Conservation (phyloP, 2,329 filamentous ascomycete genomes). For the Pezizomycotina sp. region DNA sequence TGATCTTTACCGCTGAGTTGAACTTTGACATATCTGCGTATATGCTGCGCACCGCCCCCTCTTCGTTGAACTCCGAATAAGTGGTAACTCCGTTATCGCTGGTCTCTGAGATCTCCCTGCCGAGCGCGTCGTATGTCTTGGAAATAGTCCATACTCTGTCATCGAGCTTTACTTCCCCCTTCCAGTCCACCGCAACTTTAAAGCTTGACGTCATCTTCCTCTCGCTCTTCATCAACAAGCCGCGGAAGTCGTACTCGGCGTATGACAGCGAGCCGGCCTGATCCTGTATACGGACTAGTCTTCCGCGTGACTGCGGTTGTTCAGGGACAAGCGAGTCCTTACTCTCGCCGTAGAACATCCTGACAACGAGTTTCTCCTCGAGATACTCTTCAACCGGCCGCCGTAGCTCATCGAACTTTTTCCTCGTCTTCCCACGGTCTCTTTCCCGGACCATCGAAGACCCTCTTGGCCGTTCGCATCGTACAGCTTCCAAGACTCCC, state of each 20-base stretch:
- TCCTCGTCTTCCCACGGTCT: not conserved
- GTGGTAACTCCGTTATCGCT: no score
- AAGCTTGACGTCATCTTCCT: not conserved
- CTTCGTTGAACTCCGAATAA: no score
- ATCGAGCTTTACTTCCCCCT: not conserved
- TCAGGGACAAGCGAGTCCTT: not conserved
- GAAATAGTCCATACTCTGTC: not conserved
- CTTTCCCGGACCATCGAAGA: not conserved
- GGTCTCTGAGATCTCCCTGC: no score
- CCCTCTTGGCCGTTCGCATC: not conserved
- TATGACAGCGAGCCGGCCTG: slow-evolving; percentile 2
- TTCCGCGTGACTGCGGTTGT: slow-evolving; percentile 1
- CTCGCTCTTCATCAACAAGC: not conserved
- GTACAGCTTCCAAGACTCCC: not conserved
- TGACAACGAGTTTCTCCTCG: not conserved
- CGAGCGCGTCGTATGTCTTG: slow-evolving; percentile 1
- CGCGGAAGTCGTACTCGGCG: slow-evolving; percentile 16
- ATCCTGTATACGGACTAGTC: slow-evolving; percentile 3
- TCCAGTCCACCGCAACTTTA: not conserved
- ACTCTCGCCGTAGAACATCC: not conserved
- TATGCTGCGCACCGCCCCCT: no score
- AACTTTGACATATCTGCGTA: no score
- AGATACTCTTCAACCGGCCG: not conserved
- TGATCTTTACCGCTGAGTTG: not conserved
- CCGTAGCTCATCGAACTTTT: not conserved